Conservation (phyloP, 148 eudicot species). For the Pharnaceum exiguum region DNA sequence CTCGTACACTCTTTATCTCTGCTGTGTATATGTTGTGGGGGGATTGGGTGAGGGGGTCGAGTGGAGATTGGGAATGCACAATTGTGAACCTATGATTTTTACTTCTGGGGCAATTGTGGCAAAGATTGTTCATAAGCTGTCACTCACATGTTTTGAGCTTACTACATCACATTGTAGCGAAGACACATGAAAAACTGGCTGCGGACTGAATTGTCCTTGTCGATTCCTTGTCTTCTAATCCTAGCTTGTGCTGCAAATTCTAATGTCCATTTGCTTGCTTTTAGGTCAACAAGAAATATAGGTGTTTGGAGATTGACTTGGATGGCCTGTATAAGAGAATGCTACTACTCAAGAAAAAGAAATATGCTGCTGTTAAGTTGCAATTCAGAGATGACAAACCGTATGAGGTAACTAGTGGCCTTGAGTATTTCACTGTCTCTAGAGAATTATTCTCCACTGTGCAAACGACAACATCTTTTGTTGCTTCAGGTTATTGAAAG, state of each 20-base stretch:
- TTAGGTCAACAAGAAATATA: conserved; percentile 92
- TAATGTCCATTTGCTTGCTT: conserved; percentile 1
- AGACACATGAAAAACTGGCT: too few species aligned
- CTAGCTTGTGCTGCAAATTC: conserved; percentile 1
- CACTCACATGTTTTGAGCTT: background rate
- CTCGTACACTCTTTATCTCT: too few species aligned
- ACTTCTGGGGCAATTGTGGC: background rate
- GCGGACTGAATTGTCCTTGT: background rate
- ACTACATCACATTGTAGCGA: too few species aligned
- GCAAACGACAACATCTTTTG: conserved; percentile 10
- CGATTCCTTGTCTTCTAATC: background rate
- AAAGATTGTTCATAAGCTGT: background rate
- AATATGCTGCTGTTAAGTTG: conserved; percentile 96
- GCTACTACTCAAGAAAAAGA: conserved; percentile 95
- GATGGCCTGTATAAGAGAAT: conserved; percentile 97
- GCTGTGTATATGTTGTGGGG: too few species aligned
- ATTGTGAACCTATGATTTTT: too few species aligned
- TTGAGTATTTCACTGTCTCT: background rate
- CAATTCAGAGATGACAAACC: conserved; percentile 65
- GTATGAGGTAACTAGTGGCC: conserved; percentile 53
- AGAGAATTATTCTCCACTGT: conserved; percentile 7
- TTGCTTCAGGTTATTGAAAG: conserved; percentile 70
- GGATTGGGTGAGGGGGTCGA: too few species aligned
- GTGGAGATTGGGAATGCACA: too few species aligned
- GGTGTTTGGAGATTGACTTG: conserved; percentile 86